Base-by-base conservation (phyloP, 257 asterid genomes). In the Cynanchum wilfordii region DNA sequence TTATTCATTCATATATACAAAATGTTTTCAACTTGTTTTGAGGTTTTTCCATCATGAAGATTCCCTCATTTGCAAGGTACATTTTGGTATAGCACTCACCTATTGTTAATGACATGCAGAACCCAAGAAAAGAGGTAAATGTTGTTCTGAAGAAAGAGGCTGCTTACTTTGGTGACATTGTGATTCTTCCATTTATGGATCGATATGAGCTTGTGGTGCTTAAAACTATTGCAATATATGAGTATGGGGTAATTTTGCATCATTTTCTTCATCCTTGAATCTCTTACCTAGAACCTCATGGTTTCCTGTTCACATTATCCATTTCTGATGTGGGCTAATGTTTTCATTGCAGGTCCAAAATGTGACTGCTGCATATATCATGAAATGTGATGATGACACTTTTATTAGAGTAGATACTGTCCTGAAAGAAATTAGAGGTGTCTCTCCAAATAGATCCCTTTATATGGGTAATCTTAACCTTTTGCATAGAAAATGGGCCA, bases 321-420 rank as follows among this genome's bases (percentile, higher is more conserved):
- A 65, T 76, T 40, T 24, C 79, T 77, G 40, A 66, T 57, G 5
- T 56, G 79, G 74, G 45, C 78, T 76, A 71, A 16, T 72, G 69
- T 78, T 73, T 73, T 51, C 72, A 24, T 70, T 75, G 72, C 80
- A 95, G 98, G 90, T 95, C 69, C 91, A 81, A 75, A 95, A 90
- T 83, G 88, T 82, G 65, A 82, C 87, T 36, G 90, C 98, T 19
- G 84, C 87, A 64, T 89, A 95, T 79, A 81, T 95, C 67, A 92
- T 95, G 98, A 95, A 95, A 84, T 84, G 97, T 69, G 98, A 95
- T 20, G 99, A 95, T 47, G 99, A 95, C 86, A 95, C 87, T 81
- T 95, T 95, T 66, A 76, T 95, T 58, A 85, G 98, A 85, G 81
- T 90, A 20, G 97, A 90, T 60, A 85, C 87, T 50, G 85, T 95